phyloP scores from a whole-genome alignment of 2,329 filamentous ascomycete species.

The Erysiphe pulchra region DNA sequence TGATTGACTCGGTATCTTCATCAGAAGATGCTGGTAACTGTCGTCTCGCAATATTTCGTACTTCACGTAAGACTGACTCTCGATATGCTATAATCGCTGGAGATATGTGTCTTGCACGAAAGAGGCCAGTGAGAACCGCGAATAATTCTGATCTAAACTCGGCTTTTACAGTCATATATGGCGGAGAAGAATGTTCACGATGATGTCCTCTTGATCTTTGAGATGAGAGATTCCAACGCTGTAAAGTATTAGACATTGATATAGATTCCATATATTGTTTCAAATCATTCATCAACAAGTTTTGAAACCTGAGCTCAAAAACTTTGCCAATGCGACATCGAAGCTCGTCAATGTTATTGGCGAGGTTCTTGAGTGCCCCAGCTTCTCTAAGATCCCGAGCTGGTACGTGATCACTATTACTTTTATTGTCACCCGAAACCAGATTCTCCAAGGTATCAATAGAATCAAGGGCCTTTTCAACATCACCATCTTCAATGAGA shows the following conservation, averaged over 20 bases:
- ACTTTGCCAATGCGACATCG: slow-evolving; percentile 63
- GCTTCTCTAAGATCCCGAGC: slow-evolving; percentile 38
- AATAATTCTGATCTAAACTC: slow-evolving; percentile 43
- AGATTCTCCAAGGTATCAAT: slow-evolving; percentile 59
- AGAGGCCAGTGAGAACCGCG: slow-evolving; percentile 51
- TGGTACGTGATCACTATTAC: background rate
- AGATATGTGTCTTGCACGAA: slow-evolving; percentile 39
- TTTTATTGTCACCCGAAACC: slow-evolving; percentile 39
- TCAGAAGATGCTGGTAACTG: slow-evolving; percentile 82
- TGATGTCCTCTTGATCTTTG: slow-evolving; percentile 44
- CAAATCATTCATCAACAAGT: slow-evolving; percentile 53
- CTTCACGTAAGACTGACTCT: slow-evolving; percentile 61
- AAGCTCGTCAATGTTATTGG: slow-evolving; percentile 48
- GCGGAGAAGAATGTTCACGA: slow-evolving; percentile 41
- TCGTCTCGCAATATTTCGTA: slow-evolving; percentile 59
- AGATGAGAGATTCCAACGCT: slow-evolving; percentile 61
- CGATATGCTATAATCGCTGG: slow-evolving; percentile 66
- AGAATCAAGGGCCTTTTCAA: slow-evolving; percentile 53
- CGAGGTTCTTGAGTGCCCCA: slow-evolving; percentile 56
- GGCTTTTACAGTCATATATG: slow-evolving; percentile 51
- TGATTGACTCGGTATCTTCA: slow-evolving; percentile 64
- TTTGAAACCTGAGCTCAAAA: slow-evolving; percentile 60
- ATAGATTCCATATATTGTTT: slow-evolving; percentile 55
- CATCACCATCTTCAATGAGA: slow-evolving; percentile 57
- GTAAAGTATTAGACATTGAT: slow-evolving; percentile 45